A percentile compares a stretch with the other conserved stretches of the same genome.
These are phyloP conservation scores for Alternaria metachromatica DNA, from an alignment of 2,329 filamentous ascomycete species.

Conservation along the genomic window DNA sequence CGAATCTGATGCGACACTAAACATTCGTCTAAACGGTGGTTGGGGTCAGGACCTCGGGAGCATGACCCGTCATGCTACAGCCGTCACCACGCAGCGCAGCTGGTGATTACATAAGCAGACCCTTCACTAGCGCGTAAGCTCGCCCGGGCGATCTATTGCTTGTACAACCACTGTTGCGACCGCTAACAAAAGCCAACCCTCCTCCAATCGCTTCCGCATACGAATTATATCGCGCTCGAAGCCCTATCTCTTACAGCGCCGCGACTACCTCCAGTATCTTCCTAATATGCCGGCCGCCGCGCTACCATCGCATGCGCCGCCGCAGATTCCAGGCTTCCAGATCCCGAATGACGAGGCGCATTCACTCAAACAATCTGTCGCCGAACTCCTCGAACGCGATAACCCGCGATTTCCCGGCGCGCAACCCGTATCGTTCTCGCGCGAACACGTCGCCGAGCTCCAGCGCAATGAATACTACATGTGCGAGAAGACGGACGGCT, in stretches of 20 bases:
- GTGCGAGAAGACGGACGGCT: constrained; percentile 97
- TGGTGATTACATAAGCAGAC: constrained; percentile 1
- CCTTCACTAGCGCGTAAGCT: constrained; percentile 5
- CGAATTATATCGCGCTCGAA: background rate
- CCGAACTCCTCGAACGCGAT: constrained; percentile 73
- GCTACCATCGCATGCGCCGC: constrained; percentile 28
- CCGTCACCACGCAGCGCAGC: background rate
- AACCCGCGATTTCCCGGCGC: constrained; percentile 80
- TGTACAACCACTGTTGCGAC: background rate
- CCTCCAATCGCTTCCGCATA: background rate
- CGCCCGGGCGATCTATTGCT: background rate
- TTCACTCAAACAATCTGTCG: constrained; percentile 74
- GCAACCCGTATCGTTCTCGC: constrained; percentile 91
- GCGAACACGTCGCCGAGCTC: constrained; percentile 82
- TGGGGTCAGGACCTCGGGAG: too few species aligned
- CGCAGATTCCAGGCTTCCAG: constrained; percentile 44
- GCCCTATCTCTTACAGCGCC: background rate
- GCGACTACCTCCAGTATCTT: background rate
- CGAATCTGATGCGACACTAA: background rate
- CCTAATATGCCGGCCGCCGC: constrained; percentile 27
- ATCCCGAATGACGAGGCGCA: constrained; percentile 36
- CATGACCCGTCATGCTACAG: background rate
- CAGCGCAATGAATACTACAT: constrained; percentile 89
- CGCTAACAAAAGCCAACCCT: background rate
- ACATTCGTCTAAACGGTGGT: too few species aligned